A percentile compares a stretch with the other conserved stretches of the same genome.
These are phyloP conservation scores for Globisporangium echinulatum DNA, from an alignment of 352 stramenopile genomes.

Conservation along the genomic window DNA sequence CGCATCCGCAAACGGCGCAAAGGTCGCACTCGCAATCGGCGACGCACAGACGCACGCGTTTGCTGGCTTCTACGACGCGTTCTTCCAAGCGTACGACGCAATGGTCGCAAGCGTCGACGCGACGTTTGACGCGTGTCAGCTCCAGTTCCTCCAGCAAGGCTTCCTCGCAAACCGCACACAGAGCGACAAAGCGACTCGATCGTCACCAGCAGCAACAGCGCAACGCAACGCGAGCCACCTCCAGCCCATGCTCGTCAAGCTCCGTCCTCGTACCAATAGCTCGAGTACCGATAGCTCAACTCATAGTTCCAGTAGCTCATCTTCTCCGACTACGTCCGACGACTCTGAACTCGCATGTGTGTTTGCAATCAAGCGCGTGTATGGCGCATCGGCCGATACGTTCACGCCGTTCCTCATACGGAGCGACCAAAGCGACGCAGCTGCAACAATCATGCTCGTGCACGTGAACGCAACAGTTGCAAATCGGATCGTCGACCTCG, in stretches of 20 bases:
- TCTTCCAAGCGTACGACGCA: slow-evolving; percentile 53
- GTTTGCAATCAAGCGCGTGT: slow-evolving; percentile 32
- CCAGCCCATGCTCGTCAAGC: slow-evolving; percentile 50
- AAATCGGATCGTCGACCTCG: slow-evolving; percentile 36
- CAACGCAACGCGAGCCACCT: slow-evolving; percentile 13
- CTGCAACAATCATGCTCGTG: slow-evolving; percentile 48
- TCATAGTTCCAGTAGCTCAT: too few species aligned
- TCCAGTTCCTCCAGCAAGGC: slow-evolving; percentile 60
- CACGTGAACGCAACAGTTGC: slow-evolving; percentile 39
- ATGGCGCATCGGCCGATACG: slow-evolving; percentile 30
- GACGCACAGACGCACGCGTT: slow-evolving; percentile 40
- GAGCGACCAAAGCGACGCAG: slow-evolving; percentile 34
- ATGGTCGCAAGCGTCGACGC: slow-evolving; percentile 48
- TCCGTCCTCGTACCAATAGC: slow-evolving; percentile 6
- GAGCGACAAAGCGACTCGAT: slow-evolving; percentile 6
- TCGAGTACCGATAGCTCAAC: too few species aligned
- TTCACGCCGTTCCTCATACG: slow-evolving; percentile 68
- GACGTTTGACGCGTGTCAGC: slow-evolving; percentile 50
- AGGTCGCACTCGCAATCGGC: slow-evolving; percentile 41
- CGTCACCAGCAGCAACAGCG: too few species aligned
- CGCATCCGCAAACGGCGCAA: slow-evolving; percentile 13
- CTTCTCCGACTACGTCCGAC: not conserved
- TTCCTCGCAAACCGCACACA: slow-evolving; percentile 35
- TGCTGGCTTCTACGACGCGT: slow-evolving; percentile 43
- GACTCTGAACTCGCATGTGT: slow-evolving; percentile 36